phyloP scores from a whole-genome alignment of 345 rosid genomes.

The Eucalyptus urophylla region DNA sequence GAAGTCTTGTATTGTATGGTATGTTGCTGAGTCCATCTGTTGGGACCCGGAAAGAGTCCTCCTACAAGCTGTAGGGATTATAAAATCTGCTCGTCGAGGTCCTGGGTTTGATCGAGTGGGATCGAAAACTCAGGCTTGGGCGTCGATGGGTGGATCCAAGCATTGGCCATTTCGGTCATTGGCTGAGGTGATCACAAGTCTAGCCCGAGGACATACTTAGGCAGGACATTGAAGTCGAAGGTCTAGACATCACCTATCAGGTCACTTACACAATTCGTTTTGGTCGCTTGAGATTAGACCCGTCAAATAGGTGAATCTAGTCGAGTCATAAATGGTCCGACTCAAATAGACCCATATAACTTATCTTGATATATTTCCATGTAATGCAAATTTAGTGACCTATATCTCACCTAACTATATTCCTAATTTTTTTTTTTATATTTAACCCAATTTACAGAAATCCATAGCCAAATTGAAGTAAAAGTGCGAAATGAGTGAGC shows the following conservation, averaged over 20 bases:
- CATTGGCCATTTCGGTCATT: neutral
- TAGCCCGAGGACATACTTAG: neutral
- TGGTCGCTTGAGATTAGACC: neutral
- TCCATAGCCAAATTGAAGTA: too few species aligned
- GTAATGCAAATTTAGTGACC: fast-evolving
- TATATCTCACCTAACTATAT: too few species aligned
- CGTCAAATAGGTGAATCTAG: fast-evolving
- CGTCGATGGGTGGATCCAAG: neutral
- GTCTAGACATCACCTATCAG: neutral
- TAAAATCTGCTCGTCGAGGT: neutral
- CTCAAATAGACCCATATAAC: too few species aligned
- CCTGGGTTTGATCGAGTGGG: neutral
- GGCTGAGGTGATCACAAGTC: neutral
- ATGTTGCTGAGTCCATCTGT: neutral
- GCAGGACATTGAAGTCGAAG: neutral
- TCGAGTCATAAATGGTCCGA: too few species aligned
- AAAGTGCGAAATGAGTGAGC: too few species aligned
- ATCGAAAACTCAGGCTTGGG: neutral
- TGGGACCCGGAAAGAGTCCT: neutral
- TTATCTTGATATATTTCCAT: too few species aligned
- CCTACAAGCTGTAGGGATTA: neutral
- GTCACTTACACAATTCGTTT: neutral
- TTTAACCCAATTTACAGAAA: too few species aligned
- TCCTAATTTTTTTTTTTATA: too few species aligned
- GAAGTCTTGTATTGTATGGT: neutral